Evolutionary conservation across 164 flowering plant genomes (phyloP).

Genomic region (Dillenia turbinata): DNA sequence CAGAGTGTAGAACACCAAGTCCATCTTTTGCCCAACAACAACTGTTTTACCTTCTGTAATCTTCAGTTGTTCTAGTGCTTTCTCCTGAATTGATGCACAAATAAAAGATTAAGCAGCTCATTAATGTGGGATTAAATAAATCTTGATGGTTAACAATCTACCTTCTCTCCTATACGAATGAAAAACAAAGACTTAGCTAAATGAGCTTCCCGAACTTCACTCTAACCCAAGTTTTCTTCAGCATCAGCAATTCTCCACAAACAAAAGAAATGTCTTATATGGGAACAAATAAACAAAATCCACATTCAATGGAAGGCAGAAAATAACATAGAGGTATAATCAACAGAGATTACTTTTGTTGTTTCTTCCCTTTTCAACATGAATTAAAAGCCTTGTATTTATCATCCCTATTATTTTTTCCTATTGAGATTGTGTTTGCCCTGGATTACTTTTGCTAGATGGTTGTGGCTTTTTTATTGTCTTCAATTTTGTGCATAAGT

Average conservation of each 20-base stretch:
- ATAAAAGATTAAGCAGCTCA: neutral
- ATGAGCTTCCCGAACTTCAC: conserved; percentile 99
- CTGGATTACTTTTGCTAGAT: too few species aligned
- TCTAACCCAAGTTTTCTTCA: conserved; percentile 96
- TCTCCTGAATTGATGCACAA: conserved; percentile 44
- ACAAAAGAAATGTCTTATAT: neutral
- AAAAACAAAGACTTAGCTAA: conserved; percentile 83
- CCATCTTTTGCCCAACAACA: conserved; percentile 99
- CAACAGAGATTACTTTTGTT: too few species aligned
- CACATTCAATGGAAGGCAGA: too few species aligned
- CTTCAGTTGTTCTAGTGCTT: conserved; percentile 92
- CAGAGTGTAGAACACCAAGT: conserved; percentile 83
- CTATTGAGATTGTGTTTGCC: too few species aligned
- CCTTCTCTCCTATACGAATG: conserved; percentile 89
- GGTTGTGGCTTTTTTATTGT: too few species aligned
- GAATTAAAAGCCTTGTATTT: too few species aligned
- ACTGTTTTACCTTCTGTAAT: conserved; percentile 92
- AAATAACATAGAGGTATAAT: too few species aligned
- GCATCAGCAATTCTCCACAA: conserved; percentile 88
- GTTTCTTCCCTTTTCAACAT: too few species aligned
- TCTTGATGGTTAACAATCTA: conserved; percentile 5
- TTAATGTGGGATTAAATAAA: neutral
- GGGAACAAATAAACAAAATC: neutral
- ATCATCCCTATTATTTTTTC: too few species aligned
- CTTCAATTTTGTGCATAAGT: too few species aligned